Percentiles rank a stretch among this genome's conserved stretches.
Conservation (phyloP, 23 red algal species). For the Gracilaria domingensis region DNA sequence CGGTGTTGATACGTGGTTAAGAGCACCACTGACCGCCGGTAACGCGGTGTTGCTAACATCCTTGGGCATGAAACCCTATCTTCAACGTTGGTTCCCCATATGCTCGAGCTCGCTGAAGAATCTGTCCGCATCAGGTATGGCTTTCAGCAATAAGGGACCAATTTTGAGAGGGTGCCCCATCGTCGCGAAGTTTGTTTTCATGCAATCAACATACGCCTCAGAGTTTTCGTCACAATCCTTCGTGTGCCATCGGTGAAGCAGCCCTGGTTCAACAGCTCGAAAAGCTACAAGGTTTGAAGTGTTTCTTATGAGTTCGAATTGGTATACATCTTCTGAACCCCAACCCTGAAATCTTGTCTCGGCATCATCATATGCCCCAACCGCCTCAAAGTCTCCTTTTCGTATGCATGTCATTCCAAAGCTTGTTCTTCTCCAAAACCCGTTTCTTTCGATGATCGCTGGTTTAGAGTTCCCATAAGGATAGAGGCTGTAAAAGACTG, state of each 20-base stretch:
- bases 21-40: no score
- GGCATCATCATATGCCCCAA: conserved; percentile 56
- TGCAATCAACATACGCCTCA: conserved; percentile 51
- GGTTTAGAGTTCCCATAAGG: conserved; percentile 53
- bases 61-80: no score
- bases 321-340: conserved; percentile 73
- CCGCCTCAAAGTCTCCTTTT: conserved; percentile 56
- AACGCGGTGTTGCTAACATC: no score
- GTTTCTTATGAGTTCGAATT: conserved; percentile 54
- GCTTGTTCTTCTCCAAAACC: conserved; percentile 67
- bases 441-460: conserved; percentile 40
- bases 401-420: conserved; percentile 71
- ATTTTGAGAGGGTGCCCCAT: conserved; percentile 58
- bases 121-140: conserved; percentile 20
- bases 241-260: conserved; percentile 69
- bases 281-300: conserved; percentile 43
- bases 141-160: conserved; percentile 39
- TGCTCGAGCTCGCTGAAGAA: conserved; percentile 32
- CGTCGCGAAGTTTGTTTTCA: conserved; percentile 63
- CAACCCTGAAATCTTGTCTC: conserved; percentile 64
- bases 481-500: conserved; percentile 74
- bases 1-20: no score
- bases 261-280: conserved; percentile 57
- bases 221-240: conserved; percentile 56
- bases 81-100: not conserved